phyloP scores from a whole-genome alignment of 2,329 filamentous ascomycete species.

The Diaporthe sp. region DNA sequence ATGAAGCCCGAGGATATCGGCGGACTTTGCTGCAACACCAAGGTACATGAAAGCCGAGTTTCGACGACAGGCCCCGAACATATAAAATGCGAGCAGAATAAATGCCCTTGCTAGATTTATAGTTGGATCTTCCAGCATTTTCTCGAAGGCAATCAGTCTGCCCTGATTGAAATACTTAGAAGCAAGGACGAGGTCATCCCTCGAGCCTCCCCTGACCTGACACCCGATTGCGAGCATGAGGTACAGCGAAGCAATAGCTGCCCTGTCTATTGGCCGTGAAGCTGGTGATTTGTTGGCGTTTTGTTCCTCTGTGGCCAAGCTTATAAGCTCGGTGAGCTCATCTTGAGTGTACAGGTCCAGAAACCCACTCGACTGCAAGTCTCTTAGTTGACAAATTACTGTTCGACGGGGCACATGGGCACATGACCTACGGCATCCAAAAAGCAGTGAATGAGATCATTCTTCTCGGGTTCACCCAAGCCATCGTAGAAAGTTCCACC shows the following conservation, averaged over 20 bases:
- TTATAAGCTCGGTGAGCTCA: slow-evolving; percentile 27
- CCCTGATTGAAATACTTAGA: slow-evolving; percentile 43
- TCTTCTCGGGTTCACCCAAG: slow-evolving; percentile 16
- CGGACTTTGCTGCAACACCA: slow-evolving; percentile 69
- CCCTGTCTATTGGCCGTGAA: background rate
- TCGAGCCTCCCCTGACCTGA: slow-evolving; percentile 41
- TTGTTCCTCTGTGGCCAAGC: background rate
- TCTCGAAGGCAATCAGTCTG: slow-evolving; percentile 57
- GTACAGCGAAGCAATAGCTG: slow-evolving; percentile 28
- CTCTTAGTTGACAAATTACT: background rate
- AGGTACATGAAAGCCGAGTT: slow-evolving; percentile 75
- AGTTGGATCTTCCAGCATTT: slow-evolving; percentile 67
- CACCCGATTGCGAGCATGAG: slow-evolving; percentile 45
- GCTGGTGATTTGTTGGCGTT: background rate
- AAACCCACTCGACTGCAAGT: slow-evolving; percentile 30
- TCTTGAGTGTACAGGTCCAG: slow-evolving; percentile 32
- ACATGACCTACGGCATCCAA: slow-evolving; percentile 30
- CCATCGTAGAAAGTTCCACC: slow-evolving; percentile 8
- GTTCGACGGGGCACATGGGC: background rate
- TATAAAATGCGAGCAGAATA: slow-evolving; percentile 70
- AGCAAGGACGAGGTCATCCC: slow-evolving; percentile 38
- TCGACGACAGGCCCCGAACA: slow-evolving; percentile 69
- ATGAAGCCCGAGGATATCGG: slow-evolving; percentile 70
- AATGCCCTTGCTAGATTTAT: slow-evolving; percentile 66
- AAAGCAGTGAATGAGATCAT: slow-evolving; percentile 9